Evolutionary conservation across 306 rosid species (phyloP), one percentile per base, ranked within the genome.

Genomic region (Castanopsis chinensis): DNA sequence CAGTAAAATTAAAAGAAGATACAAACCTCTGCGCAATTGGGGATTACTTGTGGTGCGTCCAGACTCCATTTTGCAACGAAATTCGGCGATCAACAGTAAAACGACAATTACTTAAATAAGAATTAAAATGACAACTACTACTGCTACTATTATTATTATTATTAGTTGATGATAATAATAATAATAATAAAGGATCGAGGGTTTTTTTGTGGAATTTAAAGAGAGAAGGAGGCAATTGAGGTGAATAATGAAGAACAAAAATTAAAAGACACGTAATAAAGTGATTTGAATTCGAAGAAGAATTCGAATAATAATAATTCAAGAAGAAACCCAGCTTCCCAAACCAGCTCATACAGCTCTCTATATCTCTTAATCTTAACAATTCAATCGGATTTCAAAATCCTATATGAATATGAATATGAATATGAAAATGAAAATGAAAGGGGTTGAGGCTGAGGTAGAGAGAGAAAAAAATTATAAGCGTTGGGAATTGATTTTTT

Each of bases 281-380:
- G 86, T 91, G 90, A 86, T 89, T 89, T 10, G 96, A 93, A 86
- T 90, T 91, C 45, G 87, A 85, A 33, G 52, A 67, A 67, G 51
- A 19, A 33, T 67, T 68, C 52, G 72, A 68, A 35, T 35, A 68
- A 86, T 89, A 64, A 32, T 35, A 68, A 86, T 89, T 89, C 81
- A 85, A 85, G 80, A 82, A 84, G 78, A 90, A 89, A 87, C 93
- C 92, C 75, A 87, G 92, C 78, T 91, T 91, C 89, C 97, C 92
- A 55, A 85, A 93, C 92, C 99, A 93, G 98, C 88, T 96, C 99
- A 93, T 96, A 90, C 99, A 88, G 73, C 88, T 85, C 82, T 78
- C 61, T 41, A 8, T 41, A 41, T 41, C 45, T 41, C 45, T 41
- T 2, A 8, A 41, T 41, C 45, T 41, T 2, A 41, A 41, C 45